A percentile compares a stretch with the other conserved stretches of the same genome.
phyloP scores from a whole-genome alignment of 116 monocot species.

The Papilionanthe hybrid region DNA sequence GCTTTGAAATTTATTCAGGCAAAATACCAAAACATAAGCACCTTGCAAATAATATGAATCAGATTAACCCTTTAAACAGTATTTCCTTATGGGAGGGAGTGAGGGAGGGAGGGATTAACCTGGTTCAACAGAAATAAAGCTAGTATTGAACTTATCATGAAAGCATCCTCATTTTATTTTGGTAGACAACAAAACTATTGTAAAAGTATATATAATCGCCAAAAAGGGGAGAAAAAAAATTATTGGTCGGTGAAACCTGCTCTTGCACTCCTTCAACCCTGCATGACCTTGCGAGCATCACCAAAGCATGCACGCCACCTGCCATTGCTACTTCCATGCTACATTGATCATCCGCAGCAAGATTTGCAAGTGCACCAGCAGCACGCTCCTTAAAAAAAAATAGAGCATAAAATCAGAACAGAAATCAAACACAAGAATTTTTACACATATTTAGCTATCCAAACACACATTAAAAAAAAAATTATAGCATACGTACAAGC shows the following conservation, averaged over 20 bases:
- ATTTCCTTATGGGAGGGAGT: neutral
- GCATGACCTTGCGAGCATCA: slow-evolving; percentile 84
- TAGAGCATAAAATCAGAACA: neutral
- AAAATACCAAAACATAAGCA: neutral
- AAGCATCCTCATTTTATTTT: neutral
- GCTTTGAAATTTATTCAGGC: neutral
- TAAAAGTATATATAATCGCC: neutral
- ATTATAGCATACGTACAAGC: slow-evolving; percentile 48
- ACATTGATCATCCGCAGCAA: slow-evolving; percentile 96
- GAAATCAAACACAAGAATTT: neutral
- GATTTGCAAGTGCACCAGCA: slow-evolving; percentile 95
- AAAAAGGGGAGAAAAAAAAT: slow-evolving; percentile 3
- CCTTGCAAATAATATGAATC: neutral
- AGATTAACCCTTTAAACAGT: neutral
- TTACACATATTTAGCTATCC: neutral
- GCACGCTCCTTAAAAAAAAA: slow-evolving; percentile 73
- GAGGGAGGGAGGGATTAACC: neutral
- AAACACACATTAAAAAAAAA: neutral
- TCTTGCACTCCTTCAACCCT: slow-evolving; percentile 95
- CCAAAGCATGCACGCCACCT: slow-evolving; percentile 89
- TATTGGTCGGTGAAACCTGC: slow-evolving; percentile 47
- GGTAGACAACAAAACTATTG: neutral
- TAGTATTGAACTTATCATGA: neutral
- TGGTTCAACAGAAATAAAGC: neutral
- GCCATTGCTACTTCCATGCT: slow-evolving; percentile 83